phyloP scores from a whole-genome alignment of 2,329 filamentous ascomycete genomes.

The Xylariomycetidae sp. region DNA sequence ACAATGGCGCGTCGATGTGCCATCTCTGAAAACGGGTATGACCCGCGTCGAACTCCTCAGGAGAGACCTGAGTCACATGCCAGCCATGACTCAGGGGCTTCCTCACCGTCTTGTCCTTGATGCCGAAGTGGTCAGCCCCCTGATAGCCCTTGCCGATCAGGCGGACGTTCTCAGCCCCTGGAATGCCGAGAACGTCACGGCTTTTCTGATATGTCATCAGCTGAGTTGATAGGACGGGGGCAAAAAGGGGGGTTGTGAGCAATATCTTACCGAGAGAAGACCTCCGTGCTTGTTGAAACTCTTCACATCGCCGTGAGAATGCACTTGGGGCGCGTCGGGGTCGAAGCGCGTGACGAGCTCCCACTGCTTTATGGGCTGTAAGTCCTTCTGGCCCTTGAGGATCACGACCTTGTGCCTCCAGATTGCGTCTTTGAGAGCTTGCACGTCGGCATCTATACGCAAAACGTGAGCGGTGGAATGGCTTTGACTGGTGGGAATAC shows the following conservation, averaged over 20 bases:
- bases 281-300: constrained; percentile 36
- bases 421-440: constrained; percentile 32
- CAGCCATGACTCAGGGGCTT: constrained; percentile 31
- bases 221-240: constrained; percentile 2
- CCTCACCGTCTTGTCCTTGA: constrained; percentile 30
- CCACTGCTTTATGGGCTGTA: constrained; percentile 39
- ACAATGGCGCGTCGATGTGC: constrained; percentile 45
- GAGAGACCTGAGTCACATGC: constrained; percentile 28
- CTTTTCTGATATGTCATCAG: constrained; percentile 14
- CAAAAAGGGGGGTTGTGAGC: not conserved
- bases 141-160: constrained; percentile 42
- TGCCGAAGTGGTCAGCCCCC: constrained; percentile 38
- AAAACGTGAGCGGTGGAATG: constrained; percentile 1
- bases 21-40: constrained; percentile 42
- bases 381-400: constrained; percentile 36
- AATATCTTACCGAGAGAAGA: constrained; percentile 28
- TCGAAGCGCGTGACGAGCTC: constrained; percentile 40
- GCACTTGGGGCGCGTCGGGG: constrained; percentile 33
- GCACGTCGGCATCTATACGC: constrained; percentile 30
- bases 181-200: constrained; percentile 32
- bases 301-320: constrained; percentile 37
- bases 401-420: constrained; percentile 40
- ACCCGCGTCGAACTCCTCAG: constrained; percentile 33
- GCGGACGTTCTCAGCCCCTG: constrained; percentile 38
- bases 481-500: not conserved